Evolutionary conservation across 495 filamentous ascomycete species (phyloP).

Genomic region (Lineolata rhizophorae): DNA sequence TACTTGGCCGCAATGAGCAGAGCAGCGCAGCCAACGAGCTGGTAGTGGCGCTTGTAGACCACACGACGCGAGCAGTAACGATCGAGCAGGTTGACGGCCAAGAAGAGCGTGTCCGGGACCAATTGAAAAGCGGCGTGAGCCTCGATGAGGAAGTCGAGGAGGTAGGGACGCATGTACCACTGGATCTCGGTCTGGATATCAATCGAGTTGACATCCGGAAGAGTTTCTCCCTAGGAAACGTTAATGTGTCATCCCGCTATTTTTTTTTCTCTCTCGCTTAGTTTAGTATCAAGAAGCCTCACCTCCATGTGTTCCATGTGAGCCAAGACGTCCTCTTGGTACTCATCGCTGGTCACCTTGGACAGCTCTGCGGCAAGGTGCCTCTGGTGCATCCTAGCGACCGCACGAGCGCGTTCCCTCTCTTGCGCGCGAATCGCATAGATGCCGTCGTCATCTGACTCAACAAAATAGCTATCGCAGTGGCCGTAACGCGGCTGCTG

Average conservation of each 20-base stretch:
- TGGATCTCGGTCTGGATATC: constrained; percentile 98
- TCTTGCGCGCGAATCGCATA: constrained; percentile 19
- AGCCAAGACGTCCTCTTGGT: constrained; percentile 74
- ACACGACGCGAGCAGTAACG: constrained; percentile 93
- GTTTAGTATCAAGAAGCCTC: constrained; percentile 16
- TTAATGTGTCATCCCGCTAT: constrained; percentile 12
- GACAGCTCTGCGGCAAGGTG: constrained; percentile 76
- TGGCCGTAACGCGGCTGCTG: constrained; percentile 15
- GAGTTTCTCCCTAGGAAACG: constrained; percentile 48
- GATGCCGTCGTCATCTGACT: constrained; percentile 45
- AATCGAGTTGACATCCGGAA: constrained; percentile 91
- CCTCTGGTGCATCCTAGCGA: constrained; percentile 57
- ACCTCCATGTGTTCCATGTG: constrained; percentile 98
- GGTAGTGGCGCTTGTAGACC: constrained; percentile 99
- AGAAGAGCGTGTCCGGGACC: constrained; percentile 80
- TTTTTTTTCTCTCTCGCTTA: no score
- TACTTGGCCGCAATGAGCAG: constrained; percentile 97
- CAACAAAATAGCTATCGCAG: constrained; percentile 74
- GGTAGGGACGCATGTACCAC: constrained; percentile 98
- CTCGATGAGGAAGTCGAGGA: constrained; percentile 96
- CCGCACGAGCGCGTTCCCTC: constrained; percentile 50
- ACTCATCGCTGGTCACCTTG: constrained; percentile 57
- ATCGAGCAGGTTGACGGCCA: constrained; percentile 91
- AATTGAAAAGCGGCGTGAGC: constrained; percentile 88
- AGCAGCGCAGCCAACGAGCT: constrained; percentile 88